Conservation (phyloP, 1,284 basidiomycete genomes). For the Blastosporella zonata region DNA sequence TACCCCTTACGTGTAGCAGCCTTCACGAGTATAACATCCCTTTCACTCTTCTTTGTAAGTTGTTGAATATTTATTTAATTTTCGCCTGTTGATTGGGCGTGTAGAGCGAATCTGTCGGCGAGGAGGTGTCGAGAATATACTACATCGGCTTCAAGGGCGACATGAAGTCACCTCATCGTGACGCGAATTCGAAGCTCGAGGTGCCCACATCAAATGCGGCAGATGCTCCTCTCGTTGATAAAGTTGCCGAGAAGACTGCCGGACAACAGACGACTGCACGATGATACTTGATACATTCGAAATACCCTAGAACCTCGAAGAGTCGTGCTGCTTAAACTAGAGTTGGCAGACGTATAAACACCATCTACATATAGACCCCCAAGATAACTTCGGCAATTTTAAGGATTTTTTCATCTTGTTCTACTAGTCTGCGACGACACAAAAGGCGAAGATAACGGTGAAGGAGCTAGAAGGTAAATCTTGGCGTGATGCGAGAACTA, state of each 20-base stretch:
- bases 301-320: not conserved
- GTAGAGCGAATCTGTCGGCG: slow-evolving; percentile 65
- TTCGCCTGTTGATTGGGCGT: not conserved
- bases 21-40: slow-evolving; percentile 68
- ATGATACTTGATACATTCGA: slow-evolving; percentile 20
- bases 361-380: too few relatives aligned
- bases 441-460: slow-evolving; percentile 61
- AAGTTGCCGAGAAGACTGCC: slow-evolving; percentile 53
- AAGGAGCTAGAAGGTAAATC: too few relatives aligned
- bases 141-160: slow-evolving; percentile 84
- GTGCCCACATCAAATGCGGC: slow-evolving; percentile 69
- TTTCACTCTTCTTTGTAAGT: slow-evolving; percentile 79
- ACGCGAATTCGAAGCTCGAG: slow-evolving; percentile 59
- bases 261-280: slow-evolving; percentile 56
- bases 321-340: not conserved
- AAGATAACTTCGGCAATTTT: too few relatives aligned
- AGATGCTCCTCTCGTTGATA: slow-evolving; percentile 63
- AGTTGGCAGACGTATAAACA: not conserved
- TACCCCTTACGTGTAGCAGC: slow-evolving; percentile 75
- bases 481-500: too few relatives aligned
- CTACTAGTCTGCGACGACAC: slow-evolving; percentile 60
- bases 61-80: not conserved
- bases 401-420: too few relatives aligned
- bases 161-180: slow-evolving; percentile 50
- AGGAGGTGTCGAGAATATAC: slow-evolving; percentile 62